Percentiles rank a stretch among this genome's conserved stretches.
Conservation (phyloP, 257 asterid genomes). For the Primulina tabacum region DNA sequence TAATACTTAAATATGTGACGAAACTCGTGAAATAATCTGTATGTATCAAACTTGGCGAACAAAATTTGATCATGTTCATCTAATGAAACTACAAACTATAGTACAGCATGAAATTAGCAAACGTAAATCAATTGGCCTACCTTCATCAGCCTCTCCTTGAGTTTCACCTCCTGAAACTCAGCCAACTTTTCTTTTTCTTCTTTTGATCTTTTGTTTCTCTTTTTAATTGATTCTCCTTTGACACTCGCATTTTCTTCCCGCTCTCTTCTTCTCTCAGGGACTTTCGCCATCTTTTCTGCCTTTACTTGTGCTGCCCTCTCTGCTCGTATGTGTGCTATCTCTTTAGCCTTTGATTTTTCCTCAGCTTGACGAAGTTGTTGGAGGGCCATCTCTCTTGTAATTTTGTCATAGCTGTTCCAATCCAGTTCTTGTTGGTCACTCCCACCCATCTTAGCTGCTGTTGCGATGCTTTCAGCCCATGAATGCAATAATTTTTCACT, state of each 20-base stretch:
- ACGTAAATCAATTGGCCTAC: slow-evolving; percentile 29
- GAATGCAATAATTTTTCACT: slow-evolving; percentile 53
- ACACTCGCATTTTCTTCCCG: slow-evolving; percentile 43
- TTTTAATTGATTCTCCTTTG: slow-evolving; percentile 35
- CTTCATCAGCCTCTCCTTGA: slow-evolving; percentile 76
- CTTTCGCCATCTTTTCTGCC: slow-evolving; percentile 47
- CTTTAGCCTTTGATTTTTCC: slow-evolving; percentile 54
- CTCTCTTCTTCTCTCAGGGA: slow-evolving; percentile 53
- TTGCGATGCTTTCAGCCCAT: slow-evolving; percentile 77
- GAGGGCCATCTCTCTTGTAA: slow-evolving; percentile 49
- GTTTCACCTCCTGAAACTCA: slow-evolving; percentile 53
- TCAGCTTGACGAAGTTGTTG: slow-evolving; percentile 39
- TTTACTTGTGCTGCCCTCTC: slow-evolving; percentile 51
- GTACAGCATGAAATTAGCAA: not conserved
- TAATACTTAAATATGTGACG: not conserved
- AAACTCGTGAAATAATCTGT: not conserved
- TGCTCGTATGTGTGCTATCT: slow-evolving; percentile 40
- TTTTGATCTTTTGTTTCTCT: slow-evolving; percentile 48
- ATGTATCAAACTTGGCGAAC: not conserved
- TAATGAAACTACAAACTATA: not conserved
- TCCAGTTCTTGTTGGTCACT: slow-evolving; percentile 66
- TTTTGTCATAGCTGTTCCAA: too few species aligned
- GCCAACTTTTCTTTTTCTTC: slow-evolving; percentile 65
- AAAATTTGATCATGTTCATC: not conserved
- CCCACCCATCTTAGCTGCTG: slow-evolving; percentile 74